Evolutionary conservation across 2,329 filamentous ascomycete species (phyloP).

Genomic region (Penicillium sp.): DNA sequence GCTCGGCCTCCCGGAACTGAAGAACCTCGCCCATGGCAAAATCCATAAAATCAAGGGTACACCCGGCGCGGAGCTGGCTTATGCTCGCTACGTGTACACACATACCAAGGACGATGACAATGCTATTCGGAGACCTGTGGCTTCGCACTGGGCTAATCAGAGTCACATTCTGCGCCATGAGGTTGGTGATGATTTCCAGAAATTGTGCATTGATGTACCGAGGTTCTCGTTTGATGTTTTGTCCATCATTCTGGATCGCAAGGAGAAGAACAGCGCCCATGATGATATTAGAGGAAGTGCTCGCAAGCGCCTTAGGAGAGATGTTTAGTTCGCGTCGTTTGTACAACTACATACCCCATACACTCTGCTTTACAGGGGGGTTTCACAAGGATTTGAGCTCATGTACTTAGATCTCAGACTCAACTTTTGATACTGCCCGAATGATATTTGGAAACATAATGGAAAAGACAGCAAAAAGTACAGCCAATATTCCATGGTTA

Average conservation of each 20-base stretch:
- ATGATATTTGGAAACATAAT: too few relatives aligned
- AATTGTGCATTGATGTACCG: constrained; percentile 83
- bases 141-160: constrained; percentile 85
- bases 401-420: too few relatives aligned
- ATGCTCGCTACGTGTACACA: constrained; percentile 86
- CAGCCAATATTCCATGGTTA: too few relatives aligned
- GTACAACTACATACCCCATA: background rate
- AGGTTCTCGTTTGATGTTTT: constrained; percentile 93
- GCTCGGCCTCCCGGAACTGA: constrained; percentile 68
- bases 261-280: constrained; percentile 42
- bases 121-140: constrained; percentile 77
- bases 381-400: too few relatives aligned
- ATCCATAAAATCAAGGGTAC: constrained; percentile 90
- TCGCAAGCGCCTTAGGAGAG: constrained; percentile 42
- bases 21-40: constrained; percentile 78
- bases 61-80: constrained; percentile 85
- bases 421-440: too few relatives aligned
- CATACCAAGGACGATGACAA: constrained; percentile 70
- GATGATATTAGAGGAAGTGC: constrained; percentile 39
- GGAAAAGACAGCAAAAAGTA: too few relatives aligned
- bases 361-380: too few relatives aligned
- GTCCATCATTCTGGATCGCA: constrained; percentile 54
- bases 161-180: constrained; percentile 81
- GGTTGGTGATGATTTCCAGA: constrained; percentile 80
- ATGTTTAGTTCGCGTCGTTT: constrained; percentile 18